Percentiles rank a stretch among this genome's conserved stretches.
Conservation (phyloP, 2,329 filamentous ascomycete genomes). For the Alternaria hordeiaustralica region DNA sequence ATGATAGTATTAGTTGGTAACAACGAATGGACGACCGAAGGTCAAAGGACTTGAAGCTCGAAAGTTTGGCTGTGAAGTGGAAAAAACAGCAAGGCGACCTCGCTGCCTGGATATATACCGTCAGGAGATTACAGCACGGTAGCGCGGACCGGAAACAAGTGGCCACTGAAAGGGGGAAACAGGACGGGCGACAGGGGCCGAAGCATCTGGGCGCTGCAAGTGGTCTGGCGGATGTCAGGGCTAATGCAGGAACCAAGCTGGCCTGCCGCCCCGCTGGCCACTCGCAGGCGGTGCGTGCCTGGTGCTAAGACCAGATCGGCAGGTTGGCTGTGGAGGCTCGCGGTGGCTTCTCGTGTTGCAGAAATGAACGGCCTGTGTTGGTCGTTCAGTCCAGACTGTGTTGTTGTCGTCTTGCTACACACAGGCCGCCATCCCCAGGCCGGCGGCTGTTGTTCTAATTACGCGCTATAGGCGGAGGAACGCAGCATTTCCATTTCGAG, state of each 20-base stretch:
- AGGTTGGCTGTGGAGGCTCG: conserved; percentile 33
- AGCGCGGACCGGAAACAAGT: conserved; percentile 43
- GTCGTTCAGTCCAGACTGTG: conserved; percentile 32
- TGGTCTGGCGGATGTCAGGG: conserved; percentile 37
- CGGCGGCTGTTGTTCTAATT: conserved; percentile 31
- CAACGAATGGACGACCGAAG: conserved; percentile 53
- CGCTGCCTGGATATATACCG: conserved; percentile 43
- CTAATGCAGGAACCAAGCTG: conserved; percentile 47
- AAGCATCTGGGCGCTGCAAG: conserved; percentile 32
- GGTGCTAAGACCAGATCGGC: conserved; percentile 37
- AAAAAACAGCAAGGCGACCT: conserved; percentile 28
- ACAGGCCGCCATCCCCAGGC: conserved; percentile 21
- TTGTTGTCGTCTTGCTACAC: conserved; percentile 22
- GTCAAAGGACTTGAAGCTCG: conserved; percentile 49
- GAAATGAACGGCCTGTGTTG: conserved; percentile 37
- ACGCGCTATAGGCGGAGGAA: conserved; percentile 18
- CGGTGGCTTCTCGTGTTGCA: conserved; percentile 42
- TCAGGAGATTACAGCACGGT: conserved; percentile 48
- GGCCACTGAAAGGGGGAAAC: conserved; percentile 41
- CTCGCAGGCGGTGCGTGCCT: conserved; percentile 30
- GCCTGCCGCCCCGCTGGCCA: conserved; percentile 35
- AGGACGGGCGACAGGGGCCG: conserved; percentile 36
- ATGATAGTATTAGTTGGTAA: conserved; percentile 50
- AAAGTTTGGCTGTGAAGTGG: conserved; percentile 48
- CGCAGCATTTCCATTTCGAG: conserved; percentile 10